Percentiles rank a stretch among this genome's conserved stretches.
phyloP scores from a whole-genome alignment of 345 rosid genomes.

The Aurinia saxatilis region DNA sequence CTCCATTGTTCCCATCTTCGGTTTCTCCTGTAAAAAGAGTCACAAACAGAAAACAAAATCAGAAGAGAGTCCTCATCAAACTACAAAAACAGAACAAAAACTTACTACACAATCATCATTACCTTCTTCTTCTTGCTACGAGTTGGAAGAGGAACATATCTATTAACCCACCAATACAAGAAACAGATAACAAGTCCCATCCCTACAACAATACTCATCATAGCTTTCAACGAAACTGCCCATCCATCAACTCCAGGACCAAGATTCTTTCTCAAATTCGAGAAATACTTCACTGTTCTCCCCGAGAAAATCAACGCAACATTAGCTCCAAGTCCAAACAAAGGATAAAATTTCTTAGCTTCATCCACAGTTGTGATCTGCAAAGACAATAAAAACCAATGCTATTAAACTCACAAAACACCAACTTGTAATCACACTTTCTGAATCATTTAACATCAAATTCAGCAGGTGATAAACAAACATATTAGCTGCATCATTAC shows the following conservation, averaged over 20 bases:
- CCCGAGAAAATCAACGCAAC: slow-evolving; percentile 91
- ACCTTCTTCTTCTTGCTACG: slow-evolving; percentile 98
- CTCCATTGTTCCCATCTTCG: slow-evolving; percentile 93
- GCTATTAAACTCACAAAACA: slow-evolving; percentile 2
- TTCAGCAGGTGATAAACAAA: not conserved
- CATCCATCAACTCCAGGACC: slow-evolving; percentile 99
- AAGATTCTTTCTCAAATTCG: slow-evolving; percentile 71
- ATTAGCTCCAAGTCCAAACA: slow-evolving; percentile 96
- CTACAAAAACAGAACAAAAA: not conserved
- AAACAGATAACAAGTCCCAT: slow-evolving; percentile 80
- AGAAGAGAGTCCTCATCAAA: slow-evolving; percentile 2
- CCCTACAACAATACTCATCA: slow-evolving; percentile 95
- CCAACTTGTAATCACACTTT: not conserved
- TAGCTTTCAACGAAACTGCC: slow-evolving; percentile 89
- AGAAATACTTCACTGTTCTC: slow-evolving; percentile 90
- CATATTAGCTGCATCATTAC: too few species aligned
- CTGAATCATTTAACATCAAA: slow-evolving; percentile 1
- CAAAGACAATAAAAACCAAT: slow-evolving; percentile 13
- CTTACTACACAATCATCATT: not conserved
- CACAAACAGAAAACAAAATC: not conserved
- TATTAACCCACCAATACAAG: slow-evolving; percentile 94
- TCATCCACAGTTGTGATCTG: slow-evolving; percentile 98
- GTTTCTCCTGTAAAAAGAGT: slow-evolving; percentile 57
- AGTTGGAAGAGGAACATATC: slow-evolving; percentile 67
- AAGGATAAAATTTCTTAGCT: slow-evolving; percentile 90